Percentiles rank a stretch among this genome's conserved stretches.
These are phyloP conservation scores for Zygoascus meyerae DNA, from an alignment of 1,139 yeast genomes.

Conservation along the genomic window DNA sequence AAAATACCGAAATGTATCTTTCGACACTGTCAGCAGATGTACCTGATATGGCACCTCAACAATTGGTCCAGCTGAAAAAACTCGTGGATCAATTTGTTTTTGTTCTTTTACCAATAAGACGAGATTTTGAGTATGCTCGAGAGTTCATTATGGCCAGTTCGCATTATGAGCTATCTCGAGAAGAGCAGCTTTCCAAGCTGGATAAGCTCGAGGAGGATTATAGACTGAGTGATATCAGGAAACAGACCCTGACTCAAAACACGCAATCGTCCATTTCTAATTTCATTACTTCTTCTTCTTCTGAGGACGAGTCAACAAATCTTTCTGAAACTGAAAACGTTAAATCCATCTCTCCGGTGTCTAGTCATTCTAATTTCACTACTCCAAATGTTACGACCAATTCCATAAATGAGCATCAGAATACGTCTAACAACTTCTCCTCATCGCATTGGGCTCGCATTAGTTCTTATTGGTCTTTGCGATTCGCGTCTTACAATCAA, in stretches of 20 bases:
- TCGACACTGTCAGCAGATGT: conserved; percentile 15
- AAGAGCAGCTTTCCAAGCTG: conserved; percentile 13
- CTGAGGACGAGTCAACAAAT: background rate
- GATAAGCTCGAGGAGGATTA: conserved; percentile 9
- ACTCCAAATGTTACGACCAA: background rate
- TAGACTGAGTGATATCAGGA: conserved; percentile 1
- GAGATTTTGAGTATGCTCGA: conserved; percentile 23
- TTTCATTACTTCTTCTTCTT: conserved; percentile 1
- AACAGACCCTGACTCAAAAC: background rate
- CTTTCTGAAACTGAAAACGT: conserved; percentile 4
- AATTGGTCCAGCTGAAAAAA: conserved; percentile 14
- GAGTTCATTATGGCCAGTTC: conserved; percentile 19
- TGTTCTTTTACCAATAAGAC: conserved; percentile 19
- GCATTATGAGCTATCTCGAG: conserved; percentile 13
- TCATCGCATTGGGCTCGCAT: conserved; percentile 2
- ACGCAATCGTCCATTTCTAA: background rate
- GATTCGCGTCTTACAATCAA: background rate
- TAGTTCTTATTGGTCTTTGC: conserved; percentile 1
- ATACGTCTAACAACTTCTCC: background rate
- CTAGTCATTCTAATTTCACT: conserved; percentile 1
- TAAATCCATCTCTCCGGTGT: conserved; percentile 4
- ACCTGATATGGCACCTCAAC: conserved; percentile 13
- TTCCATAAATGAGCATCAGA: background rate
- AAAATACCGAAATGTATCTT: conserved; percentile 17
- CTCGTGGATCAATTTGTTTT: conserved; percentile 21